phyloP scores from a whole-genome alignment of 805 yeast genomes.

The Yarrowia sp. region DNA sequence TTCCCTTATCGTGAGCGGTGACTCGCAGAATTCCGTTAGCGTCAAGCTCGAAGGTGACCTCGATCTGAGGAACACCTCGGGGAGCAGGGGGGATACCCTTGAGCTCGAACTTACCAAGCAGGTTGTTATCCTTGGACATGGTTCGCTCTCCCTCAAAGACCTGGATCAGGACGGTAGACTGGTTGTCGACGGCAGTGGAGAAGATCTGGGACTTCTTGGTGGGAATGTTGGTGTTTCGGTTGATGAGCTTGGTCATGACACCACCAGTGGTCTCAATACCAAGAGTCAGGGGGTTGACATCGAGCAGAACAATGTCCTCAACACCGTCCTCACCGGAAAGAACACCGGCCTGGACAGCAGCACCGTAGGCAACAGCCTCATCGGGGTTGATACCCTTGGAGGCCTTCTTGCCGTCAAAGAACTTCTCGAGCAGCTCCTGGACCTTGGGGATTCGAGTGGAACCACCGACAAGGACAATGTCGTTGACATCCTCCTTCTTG shows the following conservation, averaged over 20 bases:
- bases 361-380: constrained; percentile 99
- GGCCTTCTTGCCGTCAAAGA: constrained; percentile 93
- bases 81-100: constrained; percentile 90
- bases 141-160: constrained; percentile 98
- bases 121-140: constrained; percentile 89
- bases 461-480: constrained; percentile 97
- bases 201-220: constrained; percentile 93
- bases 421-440: constrained; percentile 88
- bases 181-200: constrained; percentile 96
- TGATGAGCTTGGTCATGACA: constrained; percentile 93
- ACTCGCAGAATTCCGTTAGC: constrained; percentile 89
- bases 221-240: constrained; percentile 95
- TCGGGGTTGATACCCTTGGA: constrained; percentile 98
- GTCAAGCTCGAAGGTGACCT: constrained; percentile 86
- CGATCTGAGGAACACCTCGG: constrained; percentile 90
- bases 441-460: constrained; percentile 99
- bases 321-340: constrained; percentile 94
- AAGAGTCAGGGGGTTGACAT: constrained; percentile 90
- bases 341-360: constrained; percentile 99
- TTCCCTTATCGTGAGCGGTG: constrained; percentile 88
- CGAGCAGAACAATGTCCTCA: constrained; percentile 86
- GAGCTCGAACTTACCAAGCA: constrained; percentile 84
- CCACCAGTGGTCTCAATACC: constrained; percentile 99
- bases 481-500: constrained; percentile 85
- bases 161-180: constrained; percentile 92